Conservation (phyloP, 176 grass and related monocot species). For the Triticum dicoccoides region DNA sequence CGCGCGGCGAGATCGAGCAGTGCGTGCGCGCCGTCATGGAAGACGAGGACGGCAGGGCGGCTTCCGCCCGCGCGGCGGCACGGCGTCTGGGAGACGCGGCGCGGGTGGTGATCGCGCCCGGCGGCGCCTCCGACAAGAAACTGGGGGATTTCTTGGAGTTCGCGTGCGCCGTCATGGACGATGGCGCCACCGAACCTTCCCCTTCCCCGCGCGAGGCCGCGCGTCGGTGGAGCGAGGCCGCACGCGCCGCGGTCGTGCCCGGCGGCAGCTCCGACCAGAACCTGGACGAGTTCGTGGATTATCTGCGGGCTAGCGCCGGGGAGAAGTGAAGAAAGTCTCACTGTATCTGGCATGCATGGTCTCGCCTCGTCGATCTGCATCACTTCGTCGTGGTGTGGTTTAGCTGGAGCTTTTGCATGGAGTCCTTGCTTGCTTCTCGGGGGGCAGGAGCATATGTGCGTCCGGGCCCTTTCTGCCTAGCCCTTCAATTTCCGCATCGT, state of each 20-base stretch:
- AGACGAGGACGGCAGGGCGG: neutral
- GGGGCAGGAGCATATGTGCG: too few relatives aligned
- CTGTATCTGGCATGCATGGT: too few relatives aligned
- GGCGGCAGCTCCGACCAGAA: constrained; percentile 12
- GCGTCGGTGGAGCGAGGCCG: neutral
- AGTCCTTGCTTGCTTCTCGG: too few relatives aligned
- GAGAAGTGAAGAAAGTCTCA: neutral
- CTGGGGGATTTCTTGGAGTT: constrained; percentile 33
- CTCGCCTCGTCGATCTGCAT: too few relatives aligned
- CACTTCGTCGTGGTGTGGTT: too few relatives aligned
- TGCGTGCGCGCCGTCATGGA: constrained; percentile 26
- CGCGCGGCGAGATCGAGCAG: constrained; percentile 23
- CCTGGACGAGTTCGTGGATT: neutral
- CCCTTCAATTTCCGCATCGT: too few relatives aligned
- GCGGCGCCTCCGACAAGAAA: constrained; percentile 13
- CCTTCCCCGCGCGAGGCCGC: neutral
- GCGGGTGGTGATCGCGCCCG: neutral
- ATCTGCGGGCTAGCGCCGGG: neutral
- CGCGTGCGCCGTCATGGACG: constrained; percentile 17
- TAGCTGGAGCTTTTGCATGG: too few relatives aligned
- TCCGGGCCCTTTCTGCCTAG: too few relatives aligned
- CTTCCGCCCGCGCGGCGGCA: neutral
- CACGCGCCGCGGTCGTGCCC: neutral
- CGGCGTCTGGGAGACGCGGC: neutral
- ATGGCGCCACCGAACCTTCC: neutral